phyloP scores from a whole-genome alignment of 371 early-diverging fungal species.

The Conidiobolus incongruus region DNA sequence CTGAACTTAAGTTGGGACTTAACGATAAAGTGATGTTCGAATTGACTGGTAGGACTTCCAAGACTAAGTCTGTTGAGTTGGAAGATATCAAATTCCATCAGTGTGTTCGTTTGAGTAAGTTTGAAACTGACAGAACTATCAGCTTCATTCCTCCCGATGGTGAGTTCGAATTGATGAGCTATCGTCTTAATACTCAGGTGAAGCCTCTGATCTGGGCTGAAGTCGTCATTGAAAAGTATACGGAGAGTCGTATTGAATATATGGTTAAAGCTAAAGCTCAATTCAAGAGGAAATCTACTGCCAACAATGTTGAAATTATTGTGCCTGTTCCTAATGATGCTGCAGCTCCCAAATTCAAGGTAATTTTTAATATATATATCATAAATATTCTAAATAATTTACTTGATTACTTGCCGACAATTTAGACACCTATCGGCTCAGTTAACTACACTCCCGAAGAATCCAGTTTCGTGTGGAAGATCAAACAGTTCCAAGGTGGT shows the following conservation, averaged over 20 bases:
- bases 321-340: slow-evolving; percentile 96
- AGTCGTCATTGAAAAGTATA: slow-evolving; percentile 75
- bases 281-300: slow-evolving; percentile 89
- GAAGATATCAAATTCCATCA: slow-evolving; percentile 99
- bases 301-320: slow-evolving; percentile 92
- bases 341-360: slow-evolving; percentile 91
- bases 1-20: slow-evolving; percentile 89
- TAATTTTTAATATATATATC: no score
- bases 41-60: slow-evolving; percentile 61
- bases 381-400: no score
- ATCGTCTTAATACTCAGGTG: slow-evolving; percentile 77
- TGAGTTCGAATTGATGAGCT: slow-evolving; percentile 97
- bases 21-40: slow-evolving; percentile 98
- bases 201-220: slow-evolving; percentile 95
- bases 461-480: slow-evolving; percentile 88
- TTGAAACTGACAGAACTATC: slow-evolving; percentile 93
- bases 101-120: slow-evolving; percentile 86
- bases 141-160: slow-evolving; percentile 98
- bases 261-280: slow-evolving; percentile 92
- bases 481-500: slow-evolving; percentile 94
- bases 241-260: slow-evolving; percentile 86
- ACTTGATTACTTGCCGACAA: no score
- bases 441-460: slow-evolving; percentile 87
- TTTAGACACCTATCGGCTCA: slow-evolving; percentile 58
- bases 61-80: slow-evolving; percentile 83